A percentile compares a stretch with the other conserved stretches of the same genome.
Conservation (phyloP, 2,329 filamentous ascomycete species). For the Penicillium sp. region DNA sequence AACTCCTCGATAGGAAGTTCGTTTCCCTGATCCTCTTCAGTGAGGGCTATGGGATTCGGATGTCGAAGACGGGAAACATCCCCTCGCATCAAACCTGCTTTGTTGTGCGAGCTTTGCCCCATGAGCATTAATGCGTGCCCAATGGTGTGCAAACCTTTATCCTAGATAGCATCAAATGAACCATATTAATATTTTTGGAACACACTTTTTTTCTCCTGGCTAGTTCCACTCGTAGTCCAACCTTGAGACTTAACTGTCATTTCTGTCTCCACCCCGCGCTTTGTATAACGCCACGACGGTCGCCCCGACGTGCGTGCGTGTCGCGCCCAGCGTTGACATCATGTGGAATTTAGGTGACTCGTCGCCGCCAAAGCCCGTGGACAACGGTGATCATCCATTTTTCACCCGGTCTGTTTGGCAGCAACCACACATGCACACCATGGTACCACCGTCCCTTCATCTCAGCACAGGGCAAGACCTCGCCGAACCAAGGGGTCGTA, state of each 20-base stretch:
- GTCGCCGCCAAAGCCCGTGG: not conserved
- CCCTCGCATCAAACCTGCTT: constrained; percentile 6
- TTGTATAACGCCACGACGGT: too few species aligned
- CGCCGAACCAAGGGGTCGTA: not conserved
- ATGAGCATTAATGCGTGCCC: not conserved
- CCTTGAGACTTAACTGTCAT: too few species aligned
- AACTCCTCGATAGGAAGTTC: constrained; percentile 71
- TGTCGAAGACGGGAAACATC: constrained; percentile 70
- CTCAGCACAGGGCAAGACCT: not conserved
- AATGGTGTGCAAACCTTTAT: too few species aligned
- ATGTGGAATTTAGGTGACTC: constrained; percentile 12
- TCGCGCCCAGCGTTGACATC: constrained; percentile 7
- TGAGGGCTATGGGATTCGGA: constrained; percentile 70
- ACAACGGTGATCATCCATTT: constrained; percentile 8
- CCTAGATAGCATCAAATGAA: too few species aligned
- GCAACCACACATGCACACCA: not conserved
- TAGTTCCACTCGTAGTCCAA: too few species aligned
- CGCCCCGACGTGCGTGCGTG: too few species aligned
- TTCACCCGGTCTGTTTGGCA: not conserved
- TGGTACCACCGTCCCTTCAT: not conserved
- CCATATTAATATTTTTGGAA: too few species aligned
- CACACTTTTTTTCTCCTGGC: too few species aligned
- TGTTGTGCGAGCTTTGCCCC: not conserved
- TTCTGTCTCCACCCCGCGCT: too few species aligned
- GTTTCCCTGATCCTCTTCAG: constrained; percentile 67